Evolutionary conservation across 176 grass and related monocot genomes (phyloP).

Genomic region (Oryza glumipatula): DNA sequence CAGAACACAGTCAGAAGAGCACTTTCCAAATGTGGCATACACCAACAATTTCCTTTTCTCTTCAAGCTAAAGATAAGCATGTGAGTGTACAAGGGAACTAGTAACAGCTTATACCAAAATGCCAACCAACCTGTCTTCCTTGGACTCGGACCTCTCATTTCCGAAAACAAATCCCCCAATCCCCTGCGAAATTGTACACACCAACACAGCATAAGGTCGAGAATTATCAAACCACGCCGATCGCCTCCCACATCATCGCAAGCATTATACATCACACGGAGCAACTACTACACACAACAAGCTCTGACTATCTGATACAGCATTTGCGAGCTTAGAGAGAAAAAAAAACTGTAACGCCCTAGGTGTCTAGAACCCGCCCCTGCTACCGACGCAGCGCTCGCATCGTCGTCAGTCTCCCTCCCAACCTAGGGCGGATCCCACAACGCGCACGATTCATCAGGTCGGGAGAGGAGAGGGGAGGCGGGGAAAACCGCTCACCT

Average conservation of each 20-base stretch:
- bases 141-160: constrained; percentile 77
- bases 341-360: neutral
- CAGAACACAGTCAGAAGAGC: neutral
- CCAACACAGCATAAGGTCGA: neutral
- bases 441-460: constrained; percentile 3
- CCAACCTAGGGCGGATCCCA: constrained; percentile 1
- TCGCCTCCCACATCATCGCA: neutral
- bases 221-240: constrained; percentile 1
- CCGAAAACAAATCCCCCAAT: constrained; percentile 95
- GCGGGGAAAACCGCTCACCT: constrained; percentile 35
- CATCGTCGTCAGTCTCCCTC: neutral
- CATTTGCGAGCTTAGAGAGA: neutral
- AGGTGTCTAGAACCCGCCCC: neutral
- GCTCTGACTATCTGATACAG: neutral
- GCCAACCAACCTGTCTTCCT: constrained; percentile 75
- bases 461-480: neutral
- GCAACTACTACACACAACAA: neutral
- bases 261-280: neutral
- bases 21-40: neutral
- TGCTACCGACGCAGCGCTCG: neutral
- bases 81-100: neutral
- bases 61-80: neutral
- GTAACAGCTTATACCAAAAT: neutral
- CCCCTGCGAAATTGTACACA: constrained; percentile 51
- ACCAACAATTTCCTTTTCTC: neutral